Conservation (phyloP, 106 monocot genomes). For the Iris macrosiphon region DNA sequence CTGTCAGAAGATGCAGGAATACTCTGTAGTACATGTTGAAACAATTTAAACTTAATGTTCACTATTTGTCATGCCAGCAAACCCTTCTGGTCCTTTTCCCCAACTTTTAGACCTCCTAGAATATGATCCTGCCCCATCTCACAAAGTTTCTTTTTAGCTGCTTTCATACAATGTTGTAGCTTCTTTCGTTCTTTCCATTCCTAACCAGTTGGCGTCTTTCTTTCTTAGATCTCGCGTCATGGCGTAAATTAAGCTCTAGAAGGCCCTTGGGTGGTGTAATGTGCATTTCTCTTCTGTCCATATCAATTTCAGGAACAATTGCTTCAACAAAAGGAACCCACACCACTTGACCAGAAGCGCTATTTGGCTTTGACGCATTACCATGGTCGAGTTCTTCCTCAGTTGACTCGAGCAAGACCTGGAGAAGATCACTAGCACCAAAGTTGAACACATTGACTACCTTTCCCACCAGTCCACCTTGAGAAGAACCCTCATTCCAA, state of each 20-base stretch:
- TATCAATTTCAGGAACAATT: conserved; percentile 89
- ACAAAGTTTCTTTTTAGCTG: conserved; percentile 59
- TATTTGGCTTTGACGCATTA: conserved; percentile 15
- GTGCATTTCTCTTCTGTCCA: conserved; percentile 59
- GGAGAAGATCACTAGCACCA: conserved; percentile 75
- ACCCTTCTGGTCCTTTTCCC: conserved; percentile 45
- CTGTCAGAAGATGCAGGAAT: conserved; percentile 21
- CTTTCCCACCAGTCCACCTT: conserved; percentile 67
- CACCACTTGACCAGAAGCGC: conserved; percentile 33
- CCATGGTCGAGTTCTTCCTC: conserved; percentile 7
- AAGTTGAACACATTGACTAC: conserved; percentile 64
- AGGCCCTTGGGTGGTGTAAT: conserved; percentile 98
- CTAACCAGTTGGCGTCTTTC: conserved; percentile 81
- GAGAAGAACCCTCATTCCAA: conserved; percentile 86
- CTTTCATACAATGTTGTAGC: conserved; percentile 33
- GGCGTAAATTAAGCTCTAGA: conserved; percentile 74
- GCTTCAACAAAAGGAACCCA: conserved; percentile 97
- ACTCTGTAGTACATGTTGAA: conserved; percentile 53
- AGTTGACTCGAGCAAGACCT: conserved; percentile 40
- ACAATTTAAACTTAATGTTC: conserved; percentile 48
- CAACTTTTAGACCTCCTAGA: conserved; percentile 43
- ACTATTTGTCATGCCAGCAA: conserved; percentile 57
- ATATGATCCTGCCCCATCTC: conserved; percentile 67
- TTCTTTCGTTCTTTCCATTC: conserved; percentile 78
- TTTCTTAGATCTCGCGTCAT: conserved; percentile 66